A percentile compares a stretch with the other conserved stretches of the same genome.
These are phyloP conservation scores for Jacaranda copaia DNA, from an alignment of 257 asterid species.

Conservation along the genomic window DNA sequence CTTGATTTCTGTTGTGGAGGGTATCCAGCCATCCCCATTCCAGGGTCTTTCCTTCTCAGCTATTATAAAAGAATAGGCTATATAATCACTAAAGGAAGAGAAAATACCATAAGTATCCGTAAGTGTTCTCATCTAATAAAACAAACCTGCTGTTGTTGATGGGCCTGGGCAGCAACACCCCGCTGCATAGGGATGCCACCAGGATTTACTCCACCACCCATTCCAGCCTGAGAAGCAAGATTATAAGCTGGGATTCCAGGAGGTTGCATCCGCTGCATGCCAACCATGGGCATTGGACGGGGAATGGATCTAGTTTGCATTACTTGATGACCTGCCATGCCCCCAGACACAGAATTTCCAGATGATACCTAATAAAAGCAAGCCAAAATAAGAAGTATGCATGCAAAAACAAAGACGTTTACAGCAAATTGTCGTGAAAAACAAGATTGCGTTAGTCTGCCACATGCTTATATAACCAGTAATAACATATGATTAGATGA, in stretches of 20 bases:
- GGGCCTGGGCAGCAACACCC: conserved; percentile 84
- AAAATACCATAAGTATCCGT: conserved; percentile 25
- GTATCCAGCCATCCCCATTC: conserved; percentile 85
- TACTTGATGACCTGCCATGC: conserved; percentile 77
- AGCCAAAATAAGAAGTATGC: conserved; percentile 15
- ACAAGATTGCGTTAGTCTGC: not conserved
- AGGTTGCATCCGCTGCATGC: conserved; percentile 87
- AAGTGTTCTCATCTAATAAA: conserved; percentile 17
- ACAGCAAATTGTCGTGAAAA: conserved; percentile 10
- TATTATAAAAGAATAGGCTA: conserved; percentile 39
- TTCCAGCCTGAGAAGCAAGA: conserved; percentile 87
- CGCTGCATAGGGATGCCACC: conserved; percentile 89
- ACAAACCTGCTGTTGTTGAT: conserved; percentile 92
- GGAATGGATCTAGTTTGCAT: conserved; percentile 84
- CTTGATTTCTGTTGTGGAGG: conserved; percentile 97
- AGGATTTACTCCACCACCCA: conserved; percentile 80
- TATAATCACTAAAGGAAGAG: conserved; percentile 27
- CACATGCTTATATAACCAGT: conserved; percentile 11
- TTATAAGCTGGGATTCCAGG: conserved; percentile 83
- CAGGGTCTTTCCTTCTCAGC: conserved; percentile 95
- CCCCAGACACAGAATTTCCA: conserved; percentile 70
- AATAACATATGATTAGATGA: conserved; percentile 5
- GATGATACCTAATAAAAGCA: conserved; percentile 65
- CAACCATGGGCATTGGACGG: conserved; percentile 81
- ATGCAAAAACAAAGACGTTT: conserved; percentile 25